phyloP scores from a whole-genome alignment of 2,329 filamentous ascomycete genomes.

The Pseudocercospora cruenta region DNA sequence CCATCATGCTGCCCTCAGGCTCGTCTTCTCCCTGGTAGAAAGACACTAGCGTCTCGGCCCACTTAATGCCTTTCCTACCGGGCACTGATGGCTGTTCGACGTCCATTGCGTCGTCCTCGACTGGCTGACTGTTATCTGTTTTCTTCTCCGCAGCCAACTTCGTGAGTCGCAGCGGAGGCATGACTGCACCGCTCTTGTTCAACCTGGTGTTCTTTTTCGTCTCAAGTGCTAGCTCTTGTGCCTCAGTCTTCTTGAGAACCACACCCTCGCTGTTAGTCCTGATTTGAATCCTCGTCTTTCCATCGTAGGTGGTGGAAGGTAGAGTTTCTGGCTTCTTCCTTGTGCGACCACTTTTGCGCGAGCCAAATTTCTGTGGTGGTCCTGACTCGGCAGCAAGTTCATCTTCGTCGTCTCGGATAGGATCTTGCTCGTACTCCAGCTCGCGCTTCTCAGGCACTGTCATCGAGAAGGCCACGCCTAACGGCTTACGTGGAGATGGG shows the following conservation, averaged over 20 bases:
- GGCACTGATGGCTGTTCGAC: slow-evolving; percentile 29
- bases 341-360: slow-evolving; percentile 28
- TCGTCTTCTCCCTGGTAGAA: slow-evolving; percentile 44
- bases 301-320: slow-evolving; percentile 33
- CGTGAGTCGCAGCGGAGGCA: slow-evolving; percentile 48
- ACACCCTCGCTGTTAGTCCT: slow-evolving; percentile 46
- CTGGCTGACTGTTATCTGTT: slow-evolving; percentile 15
- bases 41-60: slow-evolving; percentile 52
- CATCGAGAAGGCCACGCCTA: not conserved
- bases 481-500: slow-evolving; percentile 42
- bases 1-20: slow-evolving; percentile 26
- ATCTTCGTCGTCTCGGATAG: slow-evolving; percentile 23
- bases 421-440: slow-evolving; percentile 12
- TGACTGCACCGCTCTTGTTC: slow-evolving; percentile 53
- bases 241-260: slow-evolving; percentile 53
- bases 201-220: slow-evolving; percentile 55
- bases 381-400: slow-evolving; percentile 19
- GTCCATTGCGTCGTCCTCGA: slow-evolving; percentile 15
- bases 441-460: slow-evolving; percentile 8
- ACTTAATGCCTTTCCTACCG: slow-evolving; percentile 43
- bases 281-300: slow-evolving; percentile 49
- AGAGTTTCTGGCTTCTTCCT: slow-evolving; percentile 29
- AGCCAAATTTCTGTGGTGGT: slow-evolving; percentile 19
- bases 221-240: slow-evolving; percentile 50
- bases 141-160: slow-evolving; percentile 41